Base-by-base conservation (phyloP, 1,284 basidiomycete genomes). In the Malassezia sympodialis region DNA sequence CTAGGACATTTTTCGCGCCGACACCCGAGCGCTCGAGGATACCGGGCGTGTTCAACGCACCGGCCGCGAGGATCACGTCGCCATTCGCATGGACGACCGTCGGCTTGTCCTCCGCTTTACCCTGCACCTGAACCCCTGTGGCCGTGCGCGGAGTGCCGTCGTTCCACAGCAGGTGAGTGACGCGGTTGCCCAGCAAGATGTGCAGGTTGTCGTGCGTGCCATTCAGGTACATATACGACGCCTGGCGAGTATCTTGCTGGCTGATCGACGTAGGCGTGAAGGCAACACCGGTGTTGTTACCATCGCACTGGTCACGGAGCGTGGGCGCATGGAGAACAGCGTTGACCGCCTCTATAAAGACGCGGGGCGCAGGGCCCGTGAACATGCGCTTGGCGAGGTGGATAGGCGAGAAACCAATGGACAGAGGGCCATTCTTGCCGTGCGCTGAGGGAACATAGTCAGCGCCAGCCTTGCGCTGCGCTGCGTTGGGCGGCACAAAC, bases 171-270 rank as follows among this genome's bases (percentile, higher is more conserved):
- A 76, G 58, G 32, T 67, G 69, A 14, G 63, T 64, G 23, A 69
- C 77, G 27, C 71, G 72, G 21, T 76, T 71, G 11, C 68, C 62
- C 10, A 75, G 69, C 11, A 80, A 70, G 15, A 77, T 51, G 83
- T 81, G 11, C 86, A 90, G 66, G 85, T 48, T 89, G 71, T 85
- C 80, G 14, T 78, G 70, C 4, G 35, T 24, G 31, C 58, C 35
- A 10, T 79, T 71, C 0, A 78, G 77, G 0, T 76, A 69, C 27
- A 76, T 75, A 68, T 79, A 80, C 2, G 78, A 78, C 1, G 76
- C 71, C 8, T 77, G 2, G 79, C 75, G 6, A 77, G 78, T 27
- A 34, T 51, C 44, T 58, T 50, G 60, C 46, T 49, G 54, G 54
- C 27, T 63, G 62, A 58, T 68, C 59, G 62, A 56, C 53, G 67